phyloP scores from a whole-genome alignment of 345 rosid species.

The Heritiera fomes region DNA sequence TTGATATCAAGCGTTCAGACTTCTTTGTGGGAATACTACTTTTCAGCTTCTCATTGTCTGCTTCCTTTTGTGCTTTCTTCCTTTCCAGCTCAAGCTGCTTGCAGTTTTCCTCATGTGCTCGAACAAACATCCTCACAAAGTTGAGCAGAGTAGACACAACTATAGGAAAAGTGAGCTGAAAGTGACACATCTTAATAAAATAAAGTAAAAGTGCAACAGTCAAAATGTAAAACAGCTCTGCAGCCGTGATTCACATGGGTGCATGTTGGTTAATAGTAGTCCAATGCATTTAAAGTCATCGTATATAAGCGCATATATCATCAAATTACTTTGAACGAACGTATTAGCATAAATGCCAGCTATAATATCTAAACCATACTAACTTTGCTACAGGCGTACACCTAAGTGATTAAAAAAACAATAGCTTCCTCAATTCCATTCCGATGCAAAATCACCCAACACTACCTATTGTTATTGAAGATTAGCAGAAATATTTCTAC shows the following conservation, averaged over 20 bases:
- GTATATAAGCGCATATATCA: neutral
- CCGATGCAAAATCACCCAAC: neutral
- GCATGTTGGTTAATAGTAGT: slow-evolving; percentile 5
- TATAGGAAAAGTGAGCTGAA: slow-evolving; percentile 28
- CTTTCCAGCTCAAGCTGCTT: slow-evolving; percentile 66
- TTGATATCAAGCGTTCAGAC: slow-evolving; percentile 16
- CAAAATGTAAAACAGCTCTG: neutral
- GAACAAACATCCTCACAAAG: slow-evolving; percentile 71
- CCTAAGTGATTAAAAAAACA: neutral
- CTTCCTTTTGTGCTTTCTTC: slow-evolving; percentile 56
- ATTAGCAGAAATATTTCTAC: neutral
- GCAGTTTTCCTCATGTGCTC: slow-evolving; percentile 76
- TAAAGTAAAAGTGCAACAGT: neutral
- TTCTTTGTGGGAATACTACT: slow-evolving; percentile 27
- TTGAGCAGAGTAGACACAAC: slow-evolving; percentile 81
- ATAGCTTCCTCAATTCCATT: neutral
- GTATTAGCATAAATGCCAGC: neutral
- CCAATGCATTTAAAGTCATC: neutral
- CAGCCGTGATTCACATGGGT: neutral
- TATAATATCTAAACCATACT: neutral
- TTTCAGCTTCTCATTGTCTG: slow-evolving; percentile 48
- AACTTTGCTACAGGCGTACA: neutral
- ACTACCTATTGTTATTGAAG: neutral
- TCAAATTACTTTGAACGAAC: slow-evolving; percentile 3
- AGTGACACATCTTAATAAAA: slow-evolving; percentile 11